Evolutionary conservation across 345 rosid species (phyloP).

Genomic region (Cardamine resedifolia): DNA sequence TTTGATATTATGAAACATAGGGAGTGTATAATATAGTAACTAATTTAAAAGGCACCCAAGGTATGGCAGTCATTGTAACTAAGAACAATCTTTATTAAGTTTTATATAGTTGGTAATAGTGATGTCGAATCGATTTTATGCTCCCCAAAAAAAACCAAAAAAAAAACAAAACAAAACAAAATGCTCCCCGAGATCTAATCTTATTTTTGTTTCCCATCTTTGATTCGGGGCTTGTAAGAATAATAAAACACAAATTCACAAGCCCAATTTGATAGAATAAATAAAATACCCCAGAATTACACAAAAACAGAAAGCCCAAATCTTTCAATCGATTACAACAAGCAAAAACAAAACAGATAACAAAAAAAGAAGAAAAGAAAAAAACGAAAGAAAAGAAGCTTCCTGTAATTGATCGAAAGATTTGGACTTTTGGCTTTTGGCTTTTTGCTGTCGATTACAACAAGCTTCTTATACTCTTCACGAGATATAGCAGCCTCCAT

Average conservation of each 20-base stretch:
- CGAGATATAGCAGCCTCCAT: conserved; percentile 53
- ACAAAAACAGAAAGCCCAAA: not conserved
- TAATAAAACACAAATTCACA: not conserved
- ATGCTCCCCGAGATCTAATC: not conserved
- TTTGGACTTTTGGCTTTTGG: too few species aligned
- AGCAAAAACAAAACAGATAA: not conserved
- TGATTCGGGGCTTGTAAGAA: not conserved
- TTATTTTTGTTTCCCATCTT: not conserved
- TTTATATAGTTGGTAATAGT: not conserved
- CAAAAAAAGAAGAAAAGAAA: too few species aligned
- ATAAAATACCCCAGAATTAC: not conserved
- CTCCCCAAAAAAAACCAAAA: not conserved
- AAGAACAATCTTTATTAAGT: too few species aligned
- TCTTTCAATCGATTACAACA: conserved; percentile 37
- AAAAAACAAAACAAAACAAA: too few species aligned
- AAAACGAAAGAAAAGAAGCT: too few species aligned
- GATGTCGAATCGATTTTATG: not conserved
- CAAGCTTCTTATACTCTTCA: conserved; percentile 45
- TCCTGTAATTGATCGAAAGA: too few species aligned
- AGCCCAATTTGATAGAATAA: not conserved
- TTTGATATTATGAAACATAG: too few species aligned
- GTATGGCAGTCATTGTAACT: too few species aligned
- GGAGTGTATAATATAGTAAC: too few species aligned
- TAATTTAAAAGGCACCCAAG: too few species aligned
- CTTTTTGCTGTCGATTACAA: conserved; percentile 9